Evolutionary conservation across 768 basidiomycete species (phyloP).

Genomic region (Cystobasidium tubakii): DNA sequence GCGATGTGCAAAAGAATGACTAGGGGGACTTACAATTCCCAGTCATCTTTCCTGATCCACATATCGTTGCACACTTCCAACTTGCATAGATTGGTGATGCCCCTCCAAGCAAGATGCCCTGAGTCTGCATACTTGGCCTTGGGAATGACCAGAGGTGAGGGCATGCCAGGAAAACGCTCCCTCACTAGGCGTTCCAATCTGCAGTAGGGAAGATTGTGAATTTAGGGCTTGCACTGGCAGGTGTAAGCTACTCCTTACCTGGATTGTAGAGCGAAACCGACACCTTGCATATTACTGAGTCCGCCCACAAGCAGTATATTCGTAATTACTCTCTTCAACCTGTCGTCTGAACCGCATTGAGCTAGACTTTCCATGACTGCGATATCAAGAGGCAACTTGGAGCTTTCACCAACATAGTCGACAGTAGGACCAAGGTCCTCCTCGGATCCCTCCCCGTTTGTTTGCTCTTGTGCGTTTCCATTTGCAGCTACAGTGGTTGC

Average conservation of each 20-base stretch:
- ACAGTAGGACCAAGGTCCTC: conserved; percentile 12
- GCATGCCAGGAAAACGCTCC: conserved; percentile 40
- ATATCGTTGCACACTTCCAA: conserved; percentile 84
- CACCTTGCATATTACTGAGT: conserved; percentile 69
- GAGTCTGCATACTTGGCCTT: conserved; percentile 90
- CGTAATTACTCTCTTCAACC: conserved; percentile 79
- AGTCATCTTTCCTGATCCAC: conserved; percentile 81
- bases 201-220: neutral
- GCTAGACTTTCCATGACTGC: conserved; percentile 86
- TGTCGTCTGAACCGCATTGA: conserved; percentile 80
- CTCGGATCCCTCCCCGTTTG: neutral
- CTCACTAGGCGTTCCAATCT: conserved; percentile 71
- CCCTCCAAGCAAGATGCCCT: conserved; percentile 86
- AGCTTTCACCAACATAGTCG: conserved; percentile 76
- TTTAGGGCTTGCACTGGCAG: no score
- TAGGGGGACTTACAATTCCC: conserved; percentile 49
- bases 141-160: conserved; percentile 66
- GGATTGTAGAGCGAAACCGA: conserved; percentile 79
- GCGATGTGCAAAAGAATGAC: neutral
- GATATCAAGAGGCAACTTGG: conserved; percentile 83
- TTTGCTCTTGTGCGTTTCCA: conserved; percentile 10
- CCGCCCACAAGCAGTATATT: conserved; percentile 85
- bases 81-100: conserved; percentile 79
- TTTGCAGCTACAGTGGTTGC: conserved; percentile 2
- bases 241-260: conserved; percentile 54